Evolutionary conservation across 1,284 basidiomycete species (phyloP).

Genomic region (Cutaneotrichosporon cavernicola): DNA sequence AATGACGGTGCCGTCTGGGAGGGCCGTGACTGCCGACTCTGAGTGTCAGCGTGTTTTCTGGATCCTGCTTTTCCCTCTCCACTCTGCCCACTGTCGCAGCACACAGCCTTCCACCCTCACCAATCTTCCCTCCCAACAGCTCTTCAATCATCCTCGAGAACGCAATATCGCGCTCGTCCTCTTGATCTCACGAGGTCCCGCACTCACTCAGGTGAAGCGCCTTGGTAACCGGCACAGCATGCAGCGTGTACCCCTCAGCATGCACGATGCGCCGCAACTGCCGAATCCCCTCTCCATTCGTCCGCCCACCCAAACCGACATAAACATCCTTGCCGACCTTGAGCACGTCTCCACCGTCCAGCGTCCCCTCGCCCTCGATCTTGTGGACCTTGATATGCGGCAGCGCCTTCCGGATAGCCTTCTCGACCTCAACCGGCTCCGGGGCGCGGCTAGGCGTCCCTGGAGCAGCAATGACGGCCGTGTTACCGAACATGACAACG

Average conservation of each 20-base stretch:
- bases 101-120: neutral
- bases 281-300: slow-evolving; percentile 16
- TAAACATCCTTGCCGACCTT: slow-evolving; percentile 20
- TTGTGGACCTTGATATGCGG: slow-evolving; percentile 5
- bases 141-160: no score
- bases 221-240: slow-evolving; percentile 14
- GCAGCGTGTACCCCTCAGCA: slow-evolving; percentile 10
- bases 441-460: slow-evolving; percentile 9
- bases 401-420: neutral
- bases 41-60: neutral
- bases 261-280: slow-evolving; percentile 12
- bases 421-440: slow-evolving; percentile 10
- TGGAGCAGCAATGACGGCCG: slow-evolving; percentile 11
- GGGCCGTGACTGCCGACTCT: slow-evolving; percentile 16
- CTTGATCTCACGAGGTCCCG: no score
- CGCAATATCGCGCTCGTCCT: no score
- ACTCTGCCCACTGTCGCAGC: neutral
- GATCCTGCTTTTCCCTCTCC: neutral
- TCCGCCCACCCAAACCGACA: slow-evolving; percentile 11
- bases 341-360: slow-evolving; percentile 19
- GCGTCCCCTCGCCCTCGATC: slow-evolving; percentile 12
- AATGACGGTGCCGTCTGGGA: slow-evolving; percentile 20
- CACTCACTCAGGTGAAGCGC: slow-evolving; percentile 19
- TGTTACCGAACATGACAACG: slow-evolving; percentile 16
- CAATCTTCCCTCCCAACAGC: neutral